Evolutionary conservation across 2,329 filamentous ascomycete genomes (phyloP).

Genomic region (Elsinoe batatas): DNA sequence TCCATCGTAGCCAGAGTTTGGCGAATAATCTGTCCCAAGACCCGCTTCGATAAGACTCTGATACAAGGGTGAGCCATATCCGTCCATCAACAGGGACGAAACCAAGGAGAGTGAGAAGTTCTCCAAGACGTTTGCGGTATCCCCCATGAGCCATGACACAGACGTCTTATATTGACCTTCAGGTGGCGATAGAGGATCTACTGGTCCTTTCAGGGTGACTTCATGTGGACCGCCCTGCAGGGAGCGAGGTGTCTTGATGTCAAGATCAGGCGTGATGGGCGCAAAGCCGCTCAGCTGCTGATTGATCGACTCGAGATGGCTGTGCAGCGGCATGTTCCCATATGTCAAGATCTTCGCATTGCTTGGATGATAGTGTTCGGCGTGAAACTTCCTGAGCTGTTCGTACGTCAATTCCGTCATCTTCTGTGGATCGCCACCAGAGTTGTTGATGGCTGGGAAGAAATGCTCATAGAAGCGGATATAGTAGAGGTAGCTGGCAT

Average conservation of each 20-base stretch:
- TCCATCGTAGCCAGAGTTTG: constrained; percentile 84
- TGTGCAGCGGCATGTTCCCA: constrained; percentile 75
- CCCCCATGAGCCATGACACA: constrained; percentile 81
- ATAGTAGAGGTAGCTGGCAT: constrained; percentile 92
- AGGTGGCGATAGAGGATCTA: constrained; percentile 75
- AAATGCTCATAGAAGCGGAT: constrained; percentile 92
- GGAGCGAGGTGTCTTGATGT: constrained; percentile 67
- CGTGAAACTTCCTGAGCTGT: constrained; percentile 79
- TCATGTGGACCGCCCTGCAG: constrained; percentile 56
- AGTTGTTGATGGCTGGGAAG: constrained; percentile 91
- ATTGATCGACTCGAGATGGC: constrained; percentile 72
- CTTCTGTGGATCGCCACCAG: constrained; percentile 88
- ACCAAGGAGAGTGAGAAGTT: constrained; percentile 78
- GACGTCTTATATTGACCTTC: constrained; percentile 92
- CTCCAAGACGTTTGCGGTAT: constrained; percentile 73
- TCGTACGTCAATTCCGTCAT: constrained; percentile 93
- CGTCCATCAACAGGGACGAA: constrained; percentile 77
- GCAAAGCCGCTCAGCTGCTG: constrained; percentile 64
- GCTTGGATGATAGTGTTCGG: constrained; percentile 90
- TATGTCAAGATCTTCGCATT: constrained; percentile 96
- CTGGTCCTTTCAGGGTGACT: constrained; percentile 66
- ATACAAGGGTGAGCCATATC: constrained; percentile 91
- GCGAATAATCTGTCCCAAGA: constrained; percentile 84
- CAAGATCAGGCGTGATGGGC: constrained; percentile 56
- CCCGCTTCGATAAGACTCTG: constrained; percentile 79